A percentile compares a stretch with the other conserved stretches of the same genome.
Conservation (phyloP, 2,329 filamentous ascomycete species). For the Colletotrichum kahawae region DNA sequence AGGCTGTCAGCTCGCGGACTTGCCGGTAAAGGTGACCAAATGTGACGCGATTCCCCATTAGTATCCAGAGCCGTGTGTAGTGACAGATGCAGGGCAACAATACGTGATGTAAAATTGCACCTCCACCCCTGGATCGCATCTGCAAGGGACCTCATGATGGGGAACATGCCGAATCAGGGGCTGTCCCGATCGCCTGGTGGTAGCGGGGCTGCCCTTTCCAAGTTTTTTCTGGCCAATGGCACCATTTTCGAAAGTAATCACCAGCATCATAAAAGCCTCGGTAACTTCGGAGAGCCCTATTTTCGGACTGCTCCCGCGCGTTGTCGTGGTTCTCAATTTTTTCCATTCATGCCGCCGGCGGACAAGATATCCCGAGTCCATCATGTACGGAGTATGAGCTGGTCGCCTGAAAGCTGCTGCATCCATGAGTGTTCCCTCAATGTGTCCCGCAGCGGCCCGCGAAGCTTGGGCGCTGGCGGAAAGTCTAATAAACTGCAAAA, state of each 20-base stretch:
- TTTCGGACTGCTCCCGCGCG: not conserved
- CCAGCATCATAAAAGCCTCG: not conserved
- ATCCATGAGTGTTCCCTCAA: not conserved
- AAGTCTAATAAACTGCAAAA: not conserved
- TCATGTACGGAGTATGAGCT: not conserved
- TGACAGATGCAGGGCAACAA: not conserved
- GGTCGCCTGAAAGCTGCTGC: not conserved
- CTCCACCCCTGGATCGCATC: not conserved
- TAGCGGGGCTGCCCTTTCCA: not conserved
- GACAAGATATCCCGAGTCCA: not conserved
- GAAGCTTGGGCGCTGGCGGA: not conserved
- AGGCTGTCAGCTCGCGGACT: not conserved
- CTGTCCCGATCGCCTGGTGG: not conserved
- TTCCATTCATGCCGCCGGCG: not conserved
- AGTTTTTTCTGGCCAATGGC: not conserved
- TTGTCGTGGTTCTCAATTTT: not conserved
- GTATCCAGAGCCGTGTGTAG: not conserved
- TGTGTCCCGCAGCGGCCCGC: not conserved
- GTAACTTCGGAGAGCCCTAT: conserved; percentile 1
- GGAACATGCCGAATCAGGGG: conserved; percentile 1
- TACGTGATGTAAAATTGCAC: conserved; percentile 5
- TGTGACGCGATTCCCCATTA: conserved; percentile 1
- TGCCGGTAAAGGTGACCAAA: not conserved
- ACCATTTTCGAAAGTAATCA: conserved; percentile 1
- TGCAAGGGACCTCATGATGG: not conserved